Evolutionary conservation across 331 rosid genomes (phyloP), one percentile per base, ranked within the genome.

Genomic region (Quercus tomentella): DNA sequence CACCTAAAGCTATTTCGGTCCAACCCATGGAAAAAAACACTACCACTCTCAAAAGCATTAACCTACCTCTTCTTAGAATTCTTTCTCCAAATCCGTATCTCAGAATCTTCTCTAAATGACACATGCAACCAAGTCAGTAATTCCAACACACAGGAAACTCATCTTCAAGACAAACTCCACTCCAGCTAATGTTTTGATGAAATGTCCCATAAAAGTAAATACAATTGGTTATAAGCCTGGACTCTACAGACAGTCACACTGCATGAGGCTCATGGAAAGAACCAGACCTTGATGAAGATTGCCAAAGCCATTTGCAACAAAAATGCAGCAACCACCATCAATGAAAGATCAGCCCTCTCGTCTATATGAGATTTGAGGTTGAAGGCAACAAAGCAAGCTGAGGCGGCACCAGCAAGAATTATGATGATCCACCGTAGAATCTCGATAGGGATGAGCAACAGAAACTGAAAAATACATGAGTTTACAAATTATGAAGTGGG

Each of bases 261-360:
- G 55, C 77, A 75, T 49, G 73, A 73, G 69, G 55, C 91, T 93
- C 82, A 96, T 11, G 91, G 91, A 85, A 96, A 96, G 97, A 96
- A 96, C 97, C 92, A 89, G 82, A 87, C 97, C 91, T 96, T 96
- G 85, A 96, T 87, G 89, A 96, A 96, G 89, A 93, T 71, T 56
- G 98, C 97, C 91, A 96, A 82, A 68, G 90, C 93, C 77, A 96
- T 76, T 92, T 96, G 98, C 90, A 96, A 87, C 82, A 78, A 71
- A 79, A 90, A 93, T 77, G 99, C 98, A 1, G 98, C 95, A 26
- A 90, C 33, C 66, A 88, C 23, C 10, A 89, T 73, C 74, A 88
- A 18, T 12, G 94, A 78, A 77, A 96, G 85, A 74, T 93, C 93
- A 84, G 45, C 12, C 12, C 70, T 83, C 67, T 88, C 88, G 14